Base-by-base conservation (phyloP, 2,329 filamentous ascomycete species). In the Colletotrichum sp. region DNA sequence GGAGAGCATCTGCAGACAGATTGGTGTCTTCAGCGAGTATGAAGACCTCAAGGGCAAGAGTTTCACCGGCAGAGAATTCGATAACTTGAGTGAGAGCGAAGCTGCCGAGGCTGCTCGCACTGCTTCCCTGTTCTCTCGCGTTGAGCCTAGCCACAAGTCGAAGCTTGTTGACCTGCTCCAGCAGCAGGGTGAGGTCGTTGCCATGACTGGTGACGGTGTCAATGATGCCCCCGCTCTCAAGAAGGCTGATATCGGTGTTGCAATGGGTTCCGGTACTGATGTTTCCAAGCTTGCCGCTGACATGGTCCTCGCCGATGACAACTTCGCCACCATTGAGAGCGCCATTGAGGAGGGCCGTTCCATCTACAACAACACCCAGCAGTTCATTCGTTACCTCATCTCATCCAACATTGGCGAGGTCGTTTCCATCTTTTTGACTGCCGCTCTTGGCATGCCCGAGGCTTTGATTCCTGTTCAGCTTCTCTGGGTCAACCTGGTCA, bases 281-380 rank as follows among this genome's bases (percentile, higher is more conserved):
- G 97, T 99, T 34, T 95, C 97, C 73, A 98, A 98, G 87, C 88
- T 99, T 77, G 97, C 97, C 34, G 95, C 97, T 72, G 97, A 99
- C 83, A 99, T 99, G 97, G 96, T 99, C 66, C 93, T 99, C 66
- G 95, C 96, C 31, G 97, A 99, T 85, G 95, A 98, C 86, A 99
- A 99, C 88, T 99, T 99, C 84, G 97, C 97, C 75, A 99, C 97
- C 5, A 99, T 99, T 78, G 95, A 98, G 83, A 89, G 95, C 70
- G 97, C 97, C 64, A 96, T 99, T 76, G 97, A 99, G 83, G 97
- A 99, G 86, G 97, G 97, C 68, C 94, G 97, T 76, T 96, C 96
- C 76, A 99, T 99, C 86, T 99, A 98, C 90, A 98, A 97, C 92
- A 99, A 99, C 89, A 99, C 97, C 8, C 97, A 99, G 83, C 97